phyloP scores from a whole-genome alignment of 23 red algal genomes.

The Pyropia yezoensis region DNA sequence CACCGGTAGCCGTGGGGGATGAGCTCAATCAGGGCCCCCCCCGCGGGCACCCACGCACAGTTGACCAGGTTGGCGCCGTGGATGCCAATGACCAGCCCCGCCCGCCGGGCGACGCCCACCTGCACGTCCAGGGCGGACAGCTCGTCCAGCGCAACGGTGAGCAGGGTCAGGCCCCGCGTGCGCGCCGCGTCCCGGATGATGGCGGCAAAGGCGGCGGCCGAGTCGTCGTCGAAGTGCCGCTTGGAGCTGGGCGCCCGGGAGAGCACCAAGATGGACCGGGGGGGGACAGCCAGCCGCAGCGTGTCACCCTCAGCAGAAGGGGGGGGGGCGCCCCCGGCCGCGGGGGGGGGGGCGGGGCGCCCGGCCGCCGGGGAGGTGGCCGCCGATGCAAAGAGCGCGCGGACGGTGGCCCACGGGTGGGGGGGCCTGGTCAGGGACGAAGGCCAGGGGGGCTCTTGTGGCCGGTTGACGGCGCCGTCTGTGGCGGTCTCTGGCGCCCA shows the following conservation, averaged over 20 bases:
- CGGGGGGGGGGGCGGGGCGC: too few relatives aligned
- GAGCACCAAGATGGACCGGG: not conserved
- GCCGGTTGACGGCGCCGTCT: too few relatives aligned
- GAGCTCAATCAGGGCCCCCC: slow-evolving; percentile 36
- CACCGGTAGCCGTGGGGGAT: slow-evolving; percentile 15
- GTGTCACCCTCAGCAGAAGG: slow-evolving; percentile 8
- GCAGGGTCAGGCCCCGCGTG: slow-evolving; percentile 4
- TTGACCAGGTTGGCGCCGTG: slow-evolving; percentile 77
- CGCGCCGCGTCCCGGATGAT: slow-evolving; percentile 25
- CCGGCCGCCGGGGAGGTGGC: too few relatives aligned
- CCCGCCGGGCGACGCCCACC: slow-evolving; percentile 6
- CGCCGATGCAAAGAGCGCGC: too few relatives aligned
- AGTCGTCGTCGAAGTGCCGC: slow-evolving; percentile 20
- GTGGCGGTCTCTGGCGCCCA: too few relatives aligned
- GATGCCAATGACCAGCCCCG: slow-evolving; percentile 49
- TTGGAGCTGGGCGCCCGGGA: slow-evolving; percentile 1
- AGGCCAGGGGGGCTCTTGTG: too few relatives aligned
- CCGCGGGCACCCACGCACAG: slow-evolving; percentile 37
- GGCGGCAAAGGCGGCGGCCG: slow-evolving; percentile 23
- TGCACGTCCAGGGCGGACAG: slow-evolving; percentile 16
- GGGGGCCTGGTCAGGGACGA: too few relatives aligned
- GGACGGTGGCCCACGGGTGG: too few relatives aligned
- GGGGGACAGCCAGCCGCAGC: slow-evolving; percentile 4
- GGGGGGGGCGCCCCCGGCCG: not conserved
- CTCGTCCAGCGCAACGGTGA: not conserved